Percentiles rank a stretch among this genome's conserved stretches.
These are phyloP conservation scores for Kuraishia piskuri DNA, from an alignment of 805 yeast genomes.

Conservation along the genomic window DNA sequence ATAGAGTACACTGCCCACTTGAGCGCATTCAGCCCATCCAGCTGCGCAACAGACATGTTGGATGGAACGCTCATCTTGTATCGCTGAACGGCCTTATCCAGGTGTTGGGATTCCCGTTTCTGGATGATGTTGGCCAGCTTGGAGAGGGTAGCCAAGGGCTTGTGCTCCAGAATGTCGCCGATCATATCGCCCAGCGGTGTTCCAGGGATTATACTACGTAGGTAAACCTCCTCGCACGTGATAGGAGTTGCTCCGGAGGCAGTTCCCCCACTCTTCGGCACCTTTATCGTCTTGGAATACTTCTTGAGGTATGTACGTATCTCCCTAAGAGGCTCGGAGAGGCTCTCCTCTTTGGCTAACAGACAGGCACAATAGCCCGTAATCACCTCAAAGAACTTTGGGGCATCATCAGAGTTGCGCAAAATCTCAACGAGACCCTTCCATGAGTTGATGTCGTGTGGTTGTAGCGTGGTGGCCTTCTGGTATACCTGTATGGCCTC, in stretches of 20 bases:
- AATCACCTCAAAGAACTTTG: conserved; percentile 37
- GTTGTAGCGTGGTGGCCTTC: conserved; percentile 41
- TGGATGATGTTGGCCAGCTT: conserved; percentile 33
- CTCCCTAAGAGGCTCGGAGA: conserved; percentile 40
- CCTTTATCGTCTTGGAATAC: conserved; percentile 13
- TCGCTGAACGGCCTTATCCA: conserved; percentile 33
- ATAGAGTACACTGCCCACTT: conserved; percentile 39
- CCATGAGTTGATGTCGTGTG: conserved; percentile 60
- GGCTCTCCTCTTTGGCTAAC: conserved; percentile 31
- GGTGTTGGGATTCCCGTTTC: conserved; percentile 29
- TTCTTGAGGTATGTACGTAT: conserved; percentile 35
- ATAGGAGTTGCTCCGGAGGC: background rate
- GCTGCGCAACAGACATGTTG: conserved; percentile 30
- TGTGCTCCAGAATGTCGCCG: conserved; percentile 33
- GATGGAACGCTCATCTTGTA: conserved; percentile 42
- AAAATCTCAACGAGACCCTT: conserved; percentile 60
- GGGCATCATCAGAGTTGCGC: conserved; percentile 26
- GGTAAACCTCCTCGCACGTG: conserved; percentile 31
- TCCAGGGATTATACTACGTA: conserved; percentile 47
- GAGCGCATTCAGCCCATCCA: conserved; percentile 26
- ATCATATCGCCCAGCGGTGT: conserved; percentile 42
- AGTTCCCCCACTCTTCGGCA: background rate
- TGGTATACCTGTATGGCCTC: conserved; percentile 35
- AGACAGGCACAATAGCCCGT: conserved; percentile 34
- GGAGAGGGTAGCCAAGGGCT: conserved; percentile 34